A percentile compares a stretch with the other conserved stretches of the same genome.
Conservation (phyloP, 2,329 filamentous ascomycete genomes). For the Xylaria sp. region DNA sequence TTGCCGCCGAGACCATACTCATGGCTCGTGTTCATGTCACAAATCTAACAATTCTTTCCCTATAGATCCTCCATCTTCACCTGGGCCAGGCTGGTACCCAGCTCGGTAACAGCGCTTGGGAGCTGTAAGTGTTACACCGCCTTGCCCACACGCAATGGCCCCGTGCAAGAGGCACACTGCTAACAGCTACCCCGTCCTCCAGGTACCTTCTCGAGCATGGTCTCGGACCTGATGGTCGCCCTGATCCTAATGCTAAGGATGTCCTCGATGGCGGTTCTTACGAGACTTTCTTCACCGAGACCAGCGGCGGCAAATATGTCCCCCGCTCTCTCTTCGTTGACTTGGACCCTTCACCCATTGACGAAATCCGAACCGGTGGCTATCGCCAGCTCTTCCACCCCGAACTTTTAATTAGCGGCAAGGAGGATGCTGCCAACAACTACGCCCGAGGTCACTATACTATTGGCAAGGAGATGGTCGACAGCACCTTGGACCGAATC, state of each 20-base stretch:
- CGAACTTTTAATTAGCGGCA: slow-evolving; percentile 73
- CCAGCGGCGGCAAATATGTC: slow-evolving; percentile 73
- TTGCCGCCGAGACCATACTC: not conserved
- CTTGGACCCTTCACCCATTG: slow-evolving; percentile 74
- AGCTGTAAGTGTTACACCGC: slow-evolving; percentile 64
- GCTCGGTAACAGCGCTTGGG: slow-evolving; percentile 77
- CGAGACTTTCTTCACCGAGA: slow-evolving; percentile 78
- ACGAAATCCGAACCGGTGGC: slow-evolving; percentile 72
- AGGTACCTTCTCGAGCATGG: slow-evolving; percentile 78
- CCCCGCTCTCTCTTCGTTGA: slow-evolving; percentile 76
- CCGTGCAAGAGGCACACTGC: not conserved
- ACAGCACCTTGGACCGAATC: slow-evolving; percentile 71
- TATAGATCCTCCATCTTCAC: slow-evolving; percentile 68
- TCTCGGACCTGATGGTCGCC: slow-evolving; percentile 67
- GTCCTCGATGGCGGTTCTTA: slow-evolving; percentile 67
- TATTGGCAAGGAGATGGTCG: slow-evolving; percentile 77
- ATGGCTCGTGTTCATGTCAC: not conserved
- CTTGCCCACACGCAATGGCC: not conserved
- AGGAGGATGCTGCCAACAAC: slow-evolving; percentile 80
- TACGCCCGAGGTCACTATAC: slow-evolving; percentile 79
- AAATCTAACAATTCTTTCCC: slow-evolving; percentile 26
- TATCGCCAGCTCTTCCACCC: slow-evolving; percentile 76
- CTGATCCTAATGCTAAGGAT: slow-evolving; percentile 66
- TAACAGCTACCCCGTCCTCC: slow-evolving; percentile 24
- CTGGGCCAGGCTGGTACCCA: slow-evolving; percentile 73